phyloP scores from a whole-genome alignment of 305 asterid genomes.

The Withania somnifera region DNA sequence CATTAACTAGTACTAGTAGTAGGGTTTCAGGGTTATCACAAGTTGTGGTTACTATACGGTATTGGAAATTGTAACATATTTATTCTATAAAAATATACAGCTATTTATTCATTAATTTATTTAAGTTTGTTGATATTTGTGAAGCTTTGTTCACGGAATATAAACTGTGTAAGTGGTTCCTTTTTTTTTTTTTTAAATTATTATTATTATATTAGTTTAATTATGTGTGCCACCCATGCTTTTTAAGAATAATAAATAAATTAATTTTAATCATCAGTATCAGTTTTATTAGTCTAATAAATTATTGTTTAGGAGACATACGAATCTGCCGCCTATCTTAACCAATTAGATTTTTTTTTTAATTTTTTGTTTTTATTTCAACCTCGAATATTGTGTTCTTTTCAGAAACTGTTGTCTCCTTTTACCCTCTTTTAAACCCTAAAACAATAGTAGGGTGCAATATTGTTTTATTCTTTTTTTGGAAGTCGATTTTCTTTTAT shows the following conservation, averaged over 20 bases:
- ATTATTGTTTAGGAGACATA: background rate
- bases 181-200: too few relatives aligned
- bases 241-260: background rate
- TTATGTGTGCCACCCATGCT: background rate
- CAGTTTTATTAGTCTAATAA: background rate
- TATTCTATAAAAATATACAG: background rate
- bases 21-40: background rate
- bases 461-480: background rate
- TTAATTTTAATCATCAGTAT: background rate
- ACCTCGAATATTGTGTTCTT: constrained; percentile 20
- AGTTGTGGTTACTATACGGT: background rate
- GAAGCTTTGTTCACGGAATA: constrained; percentile 7
- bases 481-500: background rate
- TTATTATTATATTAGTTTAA: background rate
- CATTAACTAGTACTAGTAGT: background rate
- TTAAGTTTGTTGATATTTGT: constrained; percentile 16
- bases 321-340: constrained; percentile 15
- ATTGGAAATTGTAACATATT: constrained; percentile 40
- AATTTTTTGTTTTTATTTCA: background rate
- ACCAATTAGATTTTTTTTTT: constrained; percentile 7
- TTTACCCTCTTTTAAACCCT: background rate
- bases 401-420: background rate
- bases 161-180: background rate
- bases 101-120: background rate
- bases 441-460: too few relatives aligned